A percentile compares a stretch with the other conserved stretches of the same genome.
Conservation (phyloP, 805 yeast species). For the Metschnikowia reukaufii region DNA sequence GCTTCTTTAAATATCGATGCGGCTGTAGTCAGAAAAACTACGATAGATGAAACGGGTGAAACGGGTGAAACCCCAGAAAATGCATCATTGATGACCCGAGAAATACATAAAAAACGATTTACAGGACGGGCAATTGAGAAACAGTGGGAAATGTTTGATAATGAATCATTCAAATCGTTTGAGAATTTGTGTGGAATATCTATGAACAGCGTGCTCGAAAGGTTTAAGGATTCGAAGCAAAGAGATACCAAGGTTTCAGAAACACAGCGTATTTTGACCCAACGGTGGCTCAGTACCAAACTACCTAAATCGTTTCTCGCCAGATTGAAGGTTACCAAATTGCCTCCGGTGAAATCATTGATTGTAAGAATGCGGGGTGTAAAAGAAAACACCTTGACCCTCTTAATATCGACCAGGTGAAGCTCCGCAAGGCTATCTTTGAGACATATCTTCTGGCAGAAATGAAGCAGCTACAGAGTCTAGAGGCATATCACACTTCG, state of each 20-base stretch:
- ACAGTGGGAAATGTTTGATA: conserved; percentile 17
- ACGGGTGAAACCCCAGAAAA: conserved; percentile 2
- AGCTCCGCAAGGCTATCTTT: conserved; percentile 11
- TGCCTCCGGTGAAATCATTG: conserved; percentile 20
- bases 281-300: conserved; percentile 18
- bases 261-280: conserved; percentile 17
- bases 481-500: conserved; percentile 28
- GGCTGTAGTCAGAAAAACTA: conserved; percentile 8
- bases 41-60: neutral
- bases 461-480: conserved; percentile 34
- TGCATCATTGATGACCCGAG: conserved; percentile 6
- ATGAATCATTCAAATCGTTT: conserved; percentile 12
- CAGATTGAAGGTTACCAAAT: conserved; percentile 18
- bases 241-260: conserved; percentile 14
- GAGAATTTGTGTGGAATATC: conserved; percentile 13
- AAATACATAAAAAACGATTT: conserved; percentile 11
- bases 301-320: conserved; percentile 18
- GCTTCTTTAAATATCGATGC: conserved; percentile 8
- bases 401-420: conserved; percentile 17
- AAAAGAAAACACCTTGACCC: conserved; percentile 12
- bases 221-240: conserved; percentile 11
- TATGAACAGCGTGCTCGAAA: conserved; percentile 15
- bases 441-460: conserved; percentile 44
- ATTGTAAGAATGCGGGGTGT: conserved; percentile 15
- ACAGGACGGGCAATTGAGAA: conserved; percentile 18